These are phyloP conservation scores for Huntiella omanensis DNA, from an alignment of 2,329 filamentous ascomycete species.

Conservation along the genomic window DNA sequence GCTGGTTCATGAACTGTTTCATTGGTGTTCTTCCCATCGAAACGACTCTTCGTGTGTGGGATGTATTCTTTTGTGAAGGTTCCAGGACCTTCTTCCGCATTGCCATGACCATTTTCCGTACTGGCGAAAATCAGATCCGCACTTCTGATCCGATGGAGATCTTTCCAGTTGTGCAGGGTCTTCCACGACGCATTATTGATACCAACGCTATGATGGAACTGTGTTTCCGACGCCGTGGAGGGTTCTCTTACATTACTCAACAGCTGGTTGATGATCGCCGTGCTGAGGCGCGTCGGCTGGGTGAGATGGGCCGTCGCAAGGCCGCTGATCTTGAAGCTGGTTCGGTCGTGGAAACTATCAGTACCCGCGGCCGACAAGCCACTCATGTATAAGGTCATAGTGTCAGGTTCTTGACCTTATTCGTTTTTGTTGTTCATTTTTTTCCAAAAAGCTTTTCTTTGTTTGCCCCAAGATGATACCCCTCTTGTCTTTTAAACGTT, in stretches of 20 bases:
- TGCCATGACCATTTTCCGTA: constrained; percentile 77
- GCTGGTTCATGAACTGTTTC: constrained; percentile 97
- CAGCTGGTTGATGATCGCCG: constrained; percentile 61
- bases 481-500: not conserved
- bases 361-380: not conserved
- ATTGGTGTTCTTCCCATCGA: constrained; percentile 86
- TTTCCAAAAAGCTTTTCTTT: constrained; percentile 1
- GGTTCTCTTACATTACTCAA: constrained; percentile 66
- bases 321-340: constrained; percentile 10
- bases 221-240: constrained; percentile 62
- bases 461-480: not conserved
- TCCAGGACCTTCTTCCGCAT: constrained; percentile 87
- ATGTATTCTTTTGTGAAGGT: constrained; percentile 88
- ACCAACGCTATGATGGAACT: constrained; percentile 66
- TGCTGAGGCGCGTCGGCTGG: constrained; percentile 42
- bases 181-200: constrained; percentile 66
- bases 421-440: not conserved
- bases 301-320: constrained; percentile 22
- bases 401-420: not conserved
- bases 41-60: constrained; percentile 82
- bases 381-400: not conserved
- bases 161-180: constrained; percentile 79
- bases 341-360: not conserved
- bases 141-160: constrained; percentile 86
- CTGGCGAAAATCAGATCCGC: constrained; percentile 64